Evolutionary conservation across 345 rosid genomes (phyloP).

Genomic region (Sapria himalayana): DNA sequence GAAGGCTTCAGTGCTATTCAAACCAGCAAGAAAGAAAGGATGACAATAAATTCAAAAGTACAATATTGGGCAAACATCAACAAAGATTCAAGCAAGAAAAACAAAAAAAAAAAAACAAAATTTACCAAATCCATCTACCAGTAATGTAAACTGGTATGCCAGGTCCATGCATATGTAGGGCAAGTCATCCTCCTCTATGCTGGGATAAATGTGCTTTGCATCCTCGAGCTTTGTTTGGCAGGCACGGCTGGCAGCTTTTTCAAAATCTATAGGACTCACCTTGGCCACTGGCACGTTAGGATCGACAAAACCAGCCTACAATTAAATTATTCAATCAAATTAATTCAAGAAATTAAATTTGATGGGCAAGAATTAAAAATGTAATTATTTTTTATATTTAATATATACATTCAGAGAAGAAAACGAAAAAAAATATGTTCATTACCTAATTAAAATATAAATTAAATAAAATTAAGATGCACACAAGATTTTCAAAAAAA

Average conservation of each 20-base stretch:
- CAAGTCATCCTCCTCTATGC: conserved; percentile 28
- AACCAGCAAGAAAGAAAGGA: background rate
- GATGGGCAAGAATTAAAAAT: too few species aligned
- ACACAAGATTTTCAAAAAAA: too few species aligned
- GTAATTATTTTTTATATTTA: too few species aligned
- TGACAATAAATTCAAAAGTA: conserved; percentile 3
- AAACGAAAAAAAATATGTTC: too few species aligned
- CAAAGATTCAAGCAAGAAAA: background rate
- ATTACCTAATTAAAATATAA: too few species aligned
- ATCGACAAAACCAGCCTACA: conserved; percentile 65
- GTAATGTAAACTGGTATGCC: conserved; percentile 60
- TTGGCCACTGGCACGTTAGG: conserved; percentile 39
- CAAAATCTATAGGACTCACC: conserved; percentile 57
- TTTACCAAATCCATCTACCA: conserved; percentile 80
- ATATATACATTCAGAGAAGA: too few species aligned
- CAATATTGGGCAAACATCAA: background rate
- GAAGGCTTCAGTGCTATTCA: conserved; percentile 43
- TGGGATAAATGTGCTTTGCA: conserved; percentile 29
- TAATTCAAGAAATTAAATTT: too few species aligned
- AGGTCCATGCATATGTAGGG: conserved; percentile 94
- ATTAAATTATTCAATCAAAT: too few species aligned
- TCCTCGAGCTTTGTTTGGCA: conserved; percentile 53
- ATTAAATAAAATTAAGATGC: too few species aligned
- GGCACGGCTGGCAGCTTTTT: conserved; percentile 68
- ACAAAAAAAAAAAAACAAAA: background rate